Evolutionary conservation across 2,329 filamentous ascomycete genomes (phyloP).

Genomic region (Pyrenophora graminea): DNA sequence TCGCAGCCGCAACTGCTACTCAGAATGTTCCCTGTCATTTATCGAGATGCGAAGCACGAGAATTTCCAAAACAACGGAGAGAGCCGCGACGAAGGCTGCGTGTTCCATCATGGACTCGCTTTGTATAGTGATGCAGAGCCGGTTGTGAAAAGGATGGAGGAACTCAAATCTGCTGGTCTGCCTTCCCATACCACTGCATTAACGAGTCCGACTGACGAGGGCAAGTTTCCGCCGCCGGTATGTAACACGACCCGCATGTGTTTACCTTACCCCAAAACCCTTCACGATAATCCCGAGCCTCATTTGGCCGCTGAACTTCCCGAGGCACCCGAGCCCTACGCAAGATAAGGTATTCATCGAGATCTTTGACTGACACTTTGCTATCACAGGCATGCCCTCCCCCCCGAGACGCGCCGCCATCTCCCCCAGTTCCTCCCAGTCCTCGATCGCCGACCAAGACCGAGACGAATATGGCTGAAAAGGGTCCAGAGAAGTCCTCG

Average conservation of each 20-base stretch:
- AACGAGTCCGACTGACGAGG: constrained; percentile 43
- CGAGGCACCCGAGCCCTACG: constrained; percentile 5
- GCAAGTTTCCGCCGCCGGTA: constrained; percentile 45
- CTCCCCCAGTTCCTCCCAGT: constrained; percentile 8
- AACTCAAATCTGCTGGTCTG: constrained; percentile 46
- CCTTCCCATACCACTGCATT: constrained; percentile 42
- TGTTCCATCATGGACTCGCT: constrained; percentile 56
- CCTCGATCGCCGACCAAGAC: constrained; percentile 17
- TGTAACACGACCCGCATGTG: constrained; percentile 17
- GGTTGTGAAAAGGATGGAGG: constrained; percentile 39
- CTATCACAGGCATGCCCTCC: constrained; percentile 17
- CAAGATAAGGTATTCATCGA: constrained; percentile 5
- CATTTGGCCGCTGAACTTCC: constrained; percentile 4
- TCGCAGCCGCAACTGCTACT: constrained; percentile 52
- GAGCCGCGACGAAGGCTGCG: constrained; percentile 51
- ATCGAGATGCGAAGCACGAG: constrained; percentile 56
- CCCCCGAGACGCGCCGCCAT: constrained; percentile 11
- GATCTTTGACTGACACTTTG: constrained; percentile 14
- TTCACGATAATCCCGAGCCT: constrained; percentile 6
- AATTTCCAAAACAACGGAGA: constrained; percentile 50
- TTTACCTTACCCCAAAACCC: constrained; percentile 12
- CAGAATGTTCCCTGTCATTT: constrained; percentile 57
- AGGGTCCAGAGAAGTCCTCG: constrained; percentile 18
- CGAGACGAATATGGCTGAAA: constrained; percentile 21
- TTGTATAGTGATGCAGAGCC: constrained; percentile 54